Conservation (phyloP, 106 monocot species). For the Acorus gramineus region DNA sequence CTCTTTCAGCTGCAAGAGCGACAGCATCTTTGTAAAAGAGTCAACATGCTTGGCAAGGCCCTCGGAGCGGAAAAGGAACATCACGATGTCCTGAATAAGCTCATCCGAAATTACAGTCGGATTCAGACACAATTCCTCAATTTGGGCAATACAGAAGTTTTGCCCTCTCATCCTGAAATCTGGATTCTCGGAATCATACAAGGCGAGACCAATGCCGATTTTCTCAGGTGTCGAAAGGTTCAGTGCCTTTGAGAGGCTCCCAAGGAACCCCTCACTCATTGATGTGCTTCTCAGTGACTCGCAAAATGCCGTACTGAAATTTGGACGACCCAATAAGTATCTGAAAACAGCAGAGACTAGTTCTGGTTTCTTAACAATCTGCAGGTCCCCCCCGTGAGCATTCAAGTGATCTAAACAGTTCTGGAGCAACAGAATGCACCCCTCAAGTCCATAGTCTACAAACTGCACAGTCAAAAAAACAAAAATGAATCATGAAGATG, state of each 20-base stretch:
- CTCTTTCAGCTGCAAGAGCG: constrained; percentile 41
- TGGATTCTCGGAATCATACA: constrained; percentile 63
- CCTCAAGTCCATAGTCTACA: constrained; percentile 57
- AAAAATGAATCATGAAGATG: not conserved
- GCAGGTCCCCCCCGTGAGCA: constrained; percentile 16
- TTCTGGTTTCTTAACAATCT: constrained; percentile 25
- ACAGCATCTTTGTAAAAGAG: constrained; percentile 68
- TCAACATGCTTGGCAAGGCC: constrained; percentile 73
- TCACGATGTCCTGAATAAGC: constrained; percentile 59
- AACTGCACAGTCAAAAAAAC: constrained; percentile 35
- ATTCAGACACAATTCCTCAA: constrained; percentile 59
- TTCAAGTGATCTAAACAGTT: constrained; percentile 56
- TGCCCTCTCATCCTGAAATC: constrained; percentile 55
- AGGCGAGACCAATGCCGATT: constrained; percentile 70
- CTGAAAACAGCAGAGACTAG: constrained; percentile 45
- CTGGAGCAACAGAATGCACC: constrained; percentile 51
- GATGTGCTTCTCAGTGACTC: constrained; percentile 38
- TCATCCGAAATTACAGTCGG: constrained; percentile 24
- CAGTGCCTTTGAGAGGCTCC: constrained; percentile 46
- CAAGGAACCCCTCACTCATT: constrained; percentile 38
- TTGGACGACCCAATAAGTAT: constrained; percentile 55
- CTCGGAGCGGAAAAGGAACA: constrained; percentile 65
- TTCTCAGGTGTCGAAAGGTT: constrained; percentile 57
- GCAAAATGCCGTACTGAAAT: constrained; percentile 67
- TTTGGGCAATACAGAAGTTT: constrained; percentile 70